Evolutionary conservation across 2,329 filamentous ascomycete species (phyloP).

Genomic region (Aspergillus pseudoglaucus): DNA sequence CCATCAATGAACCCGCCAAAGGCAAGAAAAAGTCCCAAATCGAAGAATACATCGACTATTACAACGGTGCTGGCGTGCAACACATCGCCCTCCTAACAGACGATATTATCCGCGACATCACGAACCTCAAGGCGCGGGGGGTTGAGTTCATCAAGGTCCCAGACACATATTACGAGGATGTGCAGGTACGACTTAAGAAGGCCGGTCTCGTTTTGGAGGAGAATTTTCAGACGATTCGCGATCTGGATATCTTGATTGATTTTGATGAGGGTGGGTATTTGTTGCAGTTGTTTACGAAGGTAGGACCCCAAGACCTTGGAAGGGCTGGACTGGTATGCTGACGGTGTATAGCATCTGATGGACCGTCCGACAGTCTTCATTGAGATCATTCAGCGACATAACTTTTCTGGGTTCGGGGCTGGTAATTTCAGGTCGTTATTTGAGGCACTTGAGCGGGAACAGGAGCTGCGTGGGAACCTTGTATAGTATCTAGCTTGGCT

Average conservation of each 20-base stretch:
- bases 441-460: constrained; percentile 91
- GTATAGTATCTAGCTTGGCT: constrained; percentile 16
- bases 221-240: constrained; percentile 70
- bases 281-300: constrained; percentile 66
- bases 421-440: constrained; percentile 95
- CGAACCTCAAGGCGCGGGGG: constrained; percentile 73
- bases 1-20: constrained; percentile 89
- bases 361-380: constrained; percentile 93
- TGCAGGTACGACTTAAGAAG: constrained; percentile 65
- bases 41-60: constrained; percentile 87
- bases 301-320: constrained; percentile 11
- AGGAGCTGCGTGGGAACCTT: constrained; percentile 78
- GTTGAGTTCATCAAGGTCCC: constrained; percentile 92
- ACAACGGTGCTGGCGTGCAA: constrained; percentile 82
- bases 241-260: constrained; percentile 83
- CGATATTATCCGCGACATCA: constrained; percentile 72
- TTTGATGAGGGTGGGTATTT: constrained; percentile 91
- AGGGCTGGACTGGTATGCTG: not conserved
- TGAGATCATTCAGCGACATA: constrained; percentile 89
- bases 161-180: constrained; percentile 73
- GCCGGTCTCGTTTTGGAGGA: constrained; percentile 59
- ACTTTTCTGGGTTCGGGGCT: constrained; percentile 86
- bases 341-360: constrained; percentile 60
- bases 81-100: constrained; percentile 81
- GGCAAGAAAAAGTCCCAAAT: constrained; percentile 92